Evolutionary conservation across 192 early-diverging fungal species (phyloP), one percentile per base, ranked within the genome.

Genomic region (Podila epicladia): DNA sequence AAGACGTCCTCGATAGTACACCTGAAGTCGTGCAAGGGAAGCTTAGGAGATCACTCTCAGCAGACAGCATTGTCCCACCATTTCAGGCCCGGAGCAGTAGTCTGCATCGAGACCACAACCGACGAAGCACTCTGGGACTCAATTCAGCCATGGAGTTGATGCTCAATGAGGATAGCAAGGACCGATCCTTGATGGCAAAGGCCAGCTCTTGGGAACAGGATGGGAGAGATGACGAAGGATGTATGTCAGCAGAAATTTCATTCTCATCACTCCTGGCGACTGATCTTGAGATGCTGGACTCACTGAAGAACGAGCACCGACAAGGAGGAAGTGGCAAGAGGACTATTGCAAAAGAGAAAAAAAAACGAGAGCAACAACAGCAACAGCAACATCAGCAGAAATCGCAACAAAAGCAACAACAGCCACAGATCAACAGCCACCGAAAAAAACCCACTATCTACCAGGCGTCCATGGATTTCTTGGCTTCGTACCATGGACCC

Each of bases 241-340:
- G 53, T 24, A 26, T 55, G n/a, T 55, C 53, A 0, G 53, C 53
- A 5, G 53, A 55, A 3, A 22, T 55, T 24, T 55, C 53, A 22
- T n/a, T 55, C n/a, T 55, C 53, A 9, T 55, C 53, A 24, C 53
- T 55, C 53, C n/a, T 55, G n/a, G 53, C 53, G 1, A 55, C 53
- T 24, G 53, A 55, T 6, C 53, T 55, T 55, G 53, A 55, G 53
- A 55, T 55, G 53, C 53, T 55, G 8, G 22, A 55, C n/a, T 55
- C 53, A 9, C 24, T 55, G 53, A 55, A 55, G 53, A 26, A 55
- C n/a, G 53, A 55, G 24, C 53, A 55, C 24, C 53, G 22, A 8
- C 53, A 55, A 26, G 53, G 53, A 55, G 53, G 53, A 3, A 53
- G n/a, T 22, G 50, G 50, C 24, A 26, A n/a, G 20, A 55, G 22